Evolutionary conservation across 345 rosid species (phyloP).

Genomic region (Eucalyptus marginata): DNA sequence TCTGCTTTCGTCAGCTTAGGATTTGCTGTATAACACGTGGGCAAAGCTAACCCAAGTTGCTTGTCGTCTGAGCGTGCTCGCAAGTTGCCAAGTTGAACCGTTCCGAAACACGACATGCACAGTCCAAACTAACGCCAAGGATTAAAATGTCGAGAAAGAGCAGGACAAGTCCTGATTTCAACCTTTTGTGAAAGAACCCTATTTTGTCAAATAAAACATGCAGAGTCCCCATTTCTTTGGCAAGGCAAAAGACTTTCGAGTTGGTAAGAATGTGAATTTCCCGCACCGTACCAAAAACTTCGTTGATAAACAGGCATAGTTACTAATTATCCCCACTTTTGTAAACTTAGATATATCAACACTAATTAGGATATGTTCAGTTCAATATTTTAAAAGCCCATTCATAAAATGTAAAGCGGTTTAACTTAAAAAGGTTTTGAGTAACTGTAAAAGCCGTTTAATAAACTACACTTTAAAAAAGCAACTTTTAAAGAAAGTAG

Average conservation of each 20-base stretch:
- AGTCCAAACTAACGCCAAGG: not conserved
- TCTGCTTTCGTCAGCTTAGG: not conserved
- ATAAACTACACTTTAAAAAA: too few species aligned
- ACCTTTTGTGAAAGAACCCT: not conserved
- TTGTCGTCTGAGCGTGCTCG: not conserved
- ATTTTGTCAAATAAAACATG: not conserved
- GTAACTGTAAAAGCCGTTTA: too few species aligned
- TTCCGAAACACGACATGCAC: not conserved
- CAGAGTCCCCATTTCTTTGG: not conserved
- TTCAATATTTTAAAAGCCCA: too few species aligned
- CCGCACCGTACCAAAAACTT: not conserved
- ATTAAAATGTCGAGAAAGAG: not conserved
- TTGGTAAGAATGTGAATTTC: not conserved
- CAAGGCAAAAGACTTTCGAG: not conserved
- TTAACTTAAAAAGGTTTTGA: too few species aligned
- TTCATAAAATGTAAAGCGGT: too few species aligned
- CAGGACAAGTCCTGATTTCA: not conserved
- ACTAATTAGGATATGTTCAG: too few species aligned
- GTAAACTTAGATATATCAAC: not conserved
- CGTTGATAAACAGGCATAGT: not conserved
- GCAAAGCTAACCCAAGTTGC: not conserved
- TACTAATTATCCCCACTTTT: not conserved
- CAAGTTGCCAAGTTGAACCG: not conserved
- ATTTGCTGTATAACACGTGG: not conserved
- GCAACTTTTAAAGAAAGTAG: too few species aligned